Percentiles rank a stretch among this genome's conserved stretches.
These are phyloP conservation scores for Starmera amethionina DNA, from an alignment of 805 yeast species.

Conservation along the genomic window DNA sequence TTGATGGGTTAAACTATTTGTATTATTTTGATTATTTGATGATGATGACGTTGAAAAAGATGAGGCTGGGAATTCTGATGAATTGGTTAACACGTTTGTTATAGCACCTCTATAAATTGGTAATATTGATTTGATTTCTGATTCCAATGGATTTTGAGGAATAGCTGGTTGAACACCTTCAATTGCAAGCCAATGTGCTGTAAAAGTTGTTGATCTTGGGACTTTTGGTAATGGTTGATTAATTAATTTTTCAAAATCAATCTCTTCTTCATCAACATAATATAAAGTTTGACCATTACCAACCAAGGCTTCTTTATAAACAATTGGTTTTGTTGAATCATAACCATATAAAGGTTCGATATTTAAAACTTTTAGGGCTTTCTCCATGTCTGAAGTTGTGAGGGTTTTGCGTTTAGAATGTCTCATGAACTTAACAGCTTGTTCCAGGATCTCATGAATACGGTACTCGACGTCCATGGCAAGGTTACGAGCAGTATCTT, in stretches of 20 bases:
- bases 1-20: conserved; percentile 14
- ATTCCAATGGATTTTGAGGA: conserved; percentile 83
- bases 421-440: conserved; percentile 92
- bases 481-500: conserved; percentile 85
- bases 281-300: conserved; percentile 91
- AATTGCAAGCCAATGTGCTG: conserved; percentile 96
- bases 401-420: conserved; percentile 80
- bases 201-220: conserved; percentile 84
- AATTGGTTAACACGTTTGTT: conserved; percentile 43
- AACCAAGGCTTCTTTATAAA: conserved; percentile 79
- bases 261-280: conserved; percentile 85
- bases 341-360: conserved; percentile 93
- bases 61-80: neutral
- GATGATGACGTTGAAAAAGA: neutral
- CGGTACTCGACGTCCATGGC: conserved; percentile 99
- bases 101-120: conserved; percentile 80
- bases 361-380: conserved; percentile 76
- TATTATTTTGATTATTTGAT: conserved; percentile 8
- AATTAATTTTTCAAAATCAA: conserved; percentile 87
- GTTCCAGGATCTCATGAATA: conserved; percentile 89
- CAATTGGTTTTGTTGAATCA: conserved; percentile 55
- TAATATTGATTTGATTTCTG: conserved; percentile 69
- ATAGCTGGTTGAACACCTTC: conserved; percentile 98
- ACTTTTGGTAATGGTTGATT: conserved; percentile 93
- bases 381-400: conserved; percentile 70